phyloP scores from a whole-genome alignment of 169 alveolate genomes.

The Eimeria praecox region DNA sequence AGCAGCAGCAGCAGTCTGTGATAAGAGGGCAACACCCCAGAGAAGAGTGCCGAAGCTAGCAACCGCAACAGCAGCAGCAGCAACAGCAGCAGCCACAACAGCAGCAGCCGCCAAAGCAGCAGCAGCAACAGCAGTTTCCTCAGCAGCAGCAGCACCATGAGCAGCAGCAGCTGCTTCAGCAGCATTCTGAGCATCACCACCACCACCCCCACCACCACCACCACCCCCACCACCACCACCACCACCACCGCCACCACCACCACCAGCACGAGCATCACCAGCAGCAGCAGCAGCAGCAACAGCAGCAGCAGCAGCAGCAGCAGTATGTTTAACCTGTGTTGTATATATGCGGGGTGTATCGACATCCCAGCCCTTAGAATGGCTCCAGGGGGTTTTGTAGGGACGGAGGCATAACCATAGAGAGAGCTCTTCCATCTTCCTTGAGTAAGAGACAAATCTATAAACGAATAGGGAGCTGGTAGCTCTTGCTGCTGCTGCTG shows the following conservation, averaged over 20 bases:
- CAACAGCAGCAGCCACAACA: not conserved
- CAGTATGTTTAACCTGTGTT: not conserved
- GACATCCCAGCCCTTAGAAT: constrained; percentile 4
- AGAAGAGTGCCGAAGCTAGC: not conserved
- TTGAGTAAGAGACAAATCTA: constrained; percentile 14
- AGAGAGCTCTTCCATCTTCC: not conserved
- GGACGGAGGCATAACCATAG: not conserved
- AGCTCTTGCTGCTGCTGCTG: constrained; percentile 33
- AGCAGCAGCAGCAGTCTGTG: not conserved
- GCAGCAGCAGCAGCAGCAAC: not conserved
- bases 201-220: not conserved
- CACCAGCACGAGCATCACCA: not conserved
- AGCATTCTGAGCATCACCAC: not conserved
- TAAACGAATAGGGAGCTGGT: not conserved
- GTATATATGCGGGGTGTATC: not conserved
- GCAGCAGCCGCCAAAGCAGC: not conserved
- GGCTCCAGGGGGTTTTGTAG: not conserved
- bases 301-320: constrained; percentile 4
- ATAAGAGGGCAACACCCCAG: not conserved
- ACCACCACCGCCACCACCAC: not conserved
- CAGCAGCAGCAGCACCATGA: constrained; percentile 10
- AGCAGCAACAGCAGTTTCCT: not conserved
- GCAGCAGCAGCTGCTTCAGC: too few relatives aligned
- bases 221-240: not conserved
- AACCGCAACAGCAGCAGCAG: not conserved